Conservation (phyloP, 2,329 filamentous ascomycete species). For the Botrytis aclada region DNA sequence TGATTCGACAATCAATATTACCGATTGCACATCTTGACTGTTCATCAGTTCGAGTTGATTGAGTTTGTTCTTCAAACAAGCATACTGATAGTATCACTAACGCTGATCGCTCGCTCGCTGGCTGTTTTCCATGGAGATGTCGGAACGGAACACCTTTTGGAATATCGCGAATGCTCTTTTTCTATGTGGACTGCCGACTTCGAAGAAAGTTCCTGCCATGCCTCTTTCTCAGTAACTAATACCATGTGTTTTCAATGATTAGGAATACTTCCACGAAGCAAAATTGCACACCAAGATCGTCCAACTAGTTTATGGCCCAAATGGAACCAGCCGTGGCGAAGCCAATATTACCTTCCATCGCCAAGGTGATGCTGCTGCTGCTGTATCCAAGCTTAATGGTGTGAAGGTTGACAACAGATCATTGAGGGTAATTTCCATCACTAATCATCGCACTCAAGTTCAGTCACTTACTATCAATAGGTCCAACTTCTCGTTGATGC, state of each 20-base stretch:
- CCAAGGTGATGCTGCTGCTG: constrained; percentile 77
- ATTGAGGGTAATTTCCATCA: constrained; percentile 82
- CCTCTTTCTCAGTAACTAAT: constrained; percentile 61
- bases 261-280: constrained; percentile 94
- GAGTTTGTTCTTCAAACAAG: background rate
- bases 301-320: constrained; percentile 87
- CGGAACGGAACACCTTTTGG: constrained; percentile 2
- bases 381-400: constrained; percentile 79
- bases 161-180: constrained; percentile 26
- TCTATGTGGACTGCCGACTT: constrained; percentile 33
- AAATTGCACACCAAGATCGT: constrained; percentile 39
- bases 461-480: constrained; percentile 43
- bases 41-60: background rate
- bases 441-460: background rate
- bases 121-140: constrained; percentile 39
- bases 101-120: constrained; percentile 60
- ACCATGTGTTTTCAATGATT: constrained; percentile 51
- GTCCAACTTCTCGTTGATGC: constrained; percentile 90
- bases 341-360: constrained; percentile 85
- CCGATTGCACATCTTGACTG: background rate
- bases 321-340: constrained; percentile 86
- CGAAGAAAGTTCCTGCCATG: constrained; percentile 34
- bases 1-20: background rate
- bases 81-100: constrained; percentile 41
- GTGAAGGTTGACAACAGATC: constrained; percentile 85